These are phyloP conservation scores for Boletus holoroseus DNA, from an alignment of 1,284 basidiomycete genomes.

Conservation along the genomic window DNA sequence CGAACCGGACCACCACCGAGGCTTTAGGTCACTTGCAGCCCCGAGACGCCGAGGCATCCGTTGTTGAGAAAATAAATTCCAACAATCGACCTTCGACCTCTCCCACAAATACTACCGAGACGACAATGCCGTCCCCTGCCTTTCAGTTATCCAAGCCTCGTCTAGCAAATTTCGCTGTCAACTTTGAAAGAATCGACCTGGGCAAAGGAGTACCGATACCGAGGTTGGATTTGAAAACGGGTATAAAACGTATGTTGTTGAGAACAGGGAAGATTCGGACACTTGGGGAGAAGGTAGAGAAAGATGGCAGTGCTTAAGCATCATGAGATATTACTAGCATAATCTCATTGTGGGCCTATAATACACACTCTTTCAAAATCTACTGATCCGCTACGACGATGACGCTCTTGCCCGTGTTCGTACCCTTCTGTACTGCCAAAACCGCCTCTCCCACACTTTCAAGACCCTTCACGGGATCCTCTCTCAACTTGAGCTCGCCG, in stretches of 20 bases:
- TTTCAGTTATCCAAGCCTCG: constrained; percentile 12
- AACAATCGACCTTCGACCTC: constrained; percentile 1
- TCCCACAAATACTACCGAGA: background rate
- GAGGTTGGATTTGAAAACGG: constrained; percentile 6
- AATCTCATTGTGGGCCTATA: background rate
- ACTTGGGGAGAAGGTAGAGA: constrained; percentile 12
- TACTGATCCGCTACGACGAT: constrained; percentile 15
- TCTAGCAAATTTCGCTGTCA: constrained; percentile 19
- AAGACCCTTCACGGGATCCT: constrained; percentile 15
- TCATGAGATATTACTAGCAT: constrained; percentile 2
- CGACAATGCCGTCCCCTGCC: background rate
- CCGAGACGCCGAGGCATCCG: background rate
- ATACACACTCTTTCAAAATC: too few species aligned
- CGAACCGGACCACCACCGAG: background rate
- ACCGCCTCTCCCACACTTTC: constrained; percentile 14
- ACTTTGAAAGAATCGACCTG: constrained; percentile 15
- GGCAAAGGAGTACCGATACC: constrained; percentile 4
- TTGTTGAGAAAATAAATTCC: background rate
- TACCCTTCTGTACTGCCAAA: constrained; percentile 22
- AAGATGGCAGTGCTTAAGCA: constrained; percentile 24
- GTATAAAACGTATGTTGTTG: constrained; percentile 16
- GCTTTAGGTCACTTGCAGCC: background rate
- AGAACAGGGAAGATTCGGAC: constrained; percentile 32
- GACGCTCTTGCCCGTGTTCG: constrained; percentile 21
- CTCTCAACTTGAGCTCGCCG: constrained; percentile 14